A percentile compares a stretch with the other conserved stretches of the same genome.
Conservation (phyloP, 768 basidiomycete species). For the Botryobasidium botryosum region DNA sequence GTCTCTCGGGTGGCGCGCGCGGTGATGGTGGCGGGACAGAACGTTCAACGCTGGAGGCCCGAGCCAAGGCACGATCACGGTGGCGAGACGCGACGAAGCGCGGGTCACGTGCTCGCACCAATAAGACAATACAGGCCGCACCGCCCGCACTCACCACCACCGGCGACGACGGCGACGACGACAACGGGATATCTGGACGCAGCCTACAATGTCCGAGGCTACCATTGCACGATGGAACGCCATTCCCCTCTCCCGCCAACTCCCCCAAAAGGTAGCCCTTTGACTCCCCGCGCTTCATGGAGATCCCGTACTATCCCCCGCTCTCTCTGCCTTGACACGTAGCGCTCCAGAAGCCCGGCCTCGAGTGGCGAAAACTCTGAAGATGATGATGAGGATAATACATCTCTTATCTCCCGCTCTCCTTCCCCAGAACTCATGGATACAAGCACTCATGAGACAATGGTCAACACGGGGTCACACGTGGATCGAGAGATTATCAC, state of each 20-base stretch:
- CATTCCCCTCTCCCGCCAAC: constrained; percentile 32
- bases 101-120: too few relatives aligned
- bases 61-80: too few relatives aligned
- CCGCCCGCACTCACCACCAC: too few relatives aligned
- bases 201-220: constrained; percentile 50
- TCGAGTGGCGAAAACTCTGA: constrained; percentile 22
- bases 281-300: not conserved
- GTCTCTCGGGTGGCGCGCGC: too few relatives aligned
- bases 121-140: too few relatives aligned
- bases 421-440: constrained; percentile 49
- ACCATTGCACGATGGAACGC: constrained; percentile 59
- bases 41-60: too few relatives aligned
- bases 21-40: too few relatives aligned
- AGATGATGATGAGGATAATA: constrained; percentile 42
- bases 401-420: constrained; percentile 56
- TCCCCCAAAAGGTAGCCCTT: constrained; percentile 2
- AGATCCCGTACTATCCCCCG: constrained; percentile 33
- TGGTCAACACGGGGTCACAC: constrained; percentile 37
- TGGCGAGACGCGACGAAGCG: too few relatives aligned
- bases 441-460: constrained; percentile 38
- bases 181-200: too few relatives aligned
- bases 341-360: constrained; percentile 38
- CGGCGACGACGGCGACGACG: too few relatives aligned
- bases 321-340: constrained; percentile 25
- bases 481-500: constrained; percentile 49